Base-by-base conservation (phyloP, 805 yeast species). In the Myxozyma neotropica region DNA sequence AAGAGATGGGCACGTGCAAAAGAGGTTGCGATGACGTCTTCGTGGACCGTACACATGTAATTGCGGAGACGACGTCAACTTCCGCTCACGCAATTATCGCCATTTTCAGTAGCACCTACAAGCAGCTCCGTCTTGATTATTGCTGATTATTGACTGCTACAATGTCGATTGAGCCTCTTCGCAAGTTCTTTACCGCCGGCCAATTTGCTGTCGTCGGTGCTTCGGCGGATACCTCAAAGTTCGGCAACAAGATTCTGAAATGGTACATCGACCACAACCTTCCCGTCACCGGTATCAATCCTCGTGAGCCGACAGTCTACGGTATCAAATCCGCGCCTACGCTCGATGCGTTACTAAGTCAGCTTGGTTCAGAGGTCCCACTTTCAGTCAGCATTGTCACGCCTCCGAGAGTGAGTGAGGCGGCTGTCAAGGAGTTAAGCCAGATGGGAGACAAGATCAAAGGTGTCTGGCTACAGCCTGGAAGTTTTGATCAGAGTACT, bases 381-480 rank as follows among this genome's bases (percentile, higher is more conserved):
- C 69, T 82, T 26, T 81, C 86, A 60, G 72, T 87, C 6, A 84
- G 89, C 31, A 85, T 89, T 43, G 83, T 89, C 53, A 88, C 96
- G 0, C 92, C 95, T 1, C 94, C 96, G 0, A 69, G 70, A 0
- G 80, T 85, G 3, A 82, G 90, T 1, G 74, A 79, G 17, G 70
- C 77, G 5, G 70, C 78, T 0, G 68, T 85, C 38, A 71, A 76
- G 10, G 77, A 77, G 15, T 72, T 81, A 58, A 67, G 72, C 31
- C 53, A 68, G 15, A 54, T 69, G 4, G 69, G 69, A 8, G 64
- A 63, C 1, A 57, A 73, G 0, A 73, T 87, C 15, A 80, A 80
- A 66, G 83, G 86, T 0, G 74, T 88, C 15, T 89, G 96, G 96
- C 84, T 87, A 65, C 96, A 89, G 69, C 96, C 96, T 0, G 96